phyloP scores from a whole-genome alignment of 129 eudicot species.

The Deinandra increscens region DNA sequence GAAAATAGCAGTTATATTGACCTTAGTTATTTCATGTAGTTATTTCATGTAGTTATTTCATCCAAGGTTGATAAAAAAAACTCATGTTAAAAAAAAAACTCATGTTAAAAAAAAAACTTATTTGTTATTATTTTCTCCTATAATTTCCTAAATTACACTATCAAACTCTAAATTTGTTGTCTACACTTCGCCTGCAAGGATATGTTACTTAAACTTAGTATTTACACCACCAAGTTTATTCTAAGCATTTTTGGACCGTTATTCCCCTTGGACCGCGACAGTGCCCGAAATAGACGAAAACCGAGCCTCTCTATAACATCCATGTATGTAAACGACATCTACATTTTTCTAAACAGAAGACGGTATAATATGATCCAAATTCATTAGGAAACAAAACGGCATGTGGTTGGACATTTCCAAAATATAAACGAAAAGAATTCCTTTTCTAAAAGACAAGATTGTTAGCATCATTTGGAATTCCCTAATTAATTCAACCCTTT shows the following conservation, averaged over 20 bases:
- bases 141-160: no score
- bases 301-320: not conserved
- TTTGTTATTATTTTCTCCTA: no score
- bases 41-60: no score
- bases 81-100: no score
- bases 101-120: no score
- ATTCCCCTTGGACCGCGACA: not conserved
- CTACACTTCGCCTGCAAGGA: not conserved
- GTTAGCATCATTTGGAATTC: conserved; percentile 18
- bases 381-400: conserved; percentile 40
- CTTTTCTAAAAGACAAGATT: conserved; percentile 23
- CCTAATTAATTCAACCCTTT: conserved; percentile 12
- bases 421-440: conserved; percentile 7
- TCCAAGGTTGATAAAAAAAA: no score
- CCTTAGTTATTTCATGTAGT: no score
- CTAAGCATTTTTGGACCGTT: conserved; percentile 7
- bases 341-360: conserved; percentile 20
- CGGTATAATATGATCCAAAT: conserved; percentile 29
- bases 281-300: conserved; percentile 12
- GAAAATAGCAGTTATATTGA: no score
- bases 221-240: not conserved
- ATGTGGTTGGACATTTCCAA: conserved; percentile 24
- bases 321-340: conserved; percentile 14
- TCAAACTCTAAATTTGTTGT: not conserved
- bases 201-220: not conserved